Evolutionary conservation across 2,329 filamentous ascomycete species (phyloP).

Genomic region (Ceratocystis diversiconidia): DNA sequence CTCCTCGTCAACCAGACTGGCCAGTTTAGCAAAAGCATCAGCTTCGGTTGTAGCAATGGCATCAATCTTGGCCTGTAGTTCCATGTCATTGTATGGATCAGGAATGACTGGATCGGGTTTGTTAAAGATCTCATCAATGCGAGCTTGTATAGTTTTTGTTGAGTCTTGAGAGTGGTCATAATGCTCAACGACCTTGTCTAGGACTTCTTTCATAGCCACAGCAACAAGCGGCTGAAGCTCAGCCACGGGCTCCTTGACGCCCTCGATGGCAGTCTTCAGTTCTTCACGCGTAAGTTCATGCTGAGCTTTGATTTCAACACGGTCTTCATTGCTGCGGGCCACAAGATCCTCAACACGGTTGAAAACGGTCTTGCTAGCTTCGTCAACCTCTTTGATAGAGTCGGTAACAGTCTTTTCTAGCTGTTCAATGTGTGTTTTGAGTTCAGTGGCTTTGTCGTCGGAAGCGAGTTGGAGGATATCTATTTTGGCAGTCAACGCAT

Average conservation of each 20-base stretch:
- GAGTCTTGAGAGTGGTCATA: conserved; percentile 73
- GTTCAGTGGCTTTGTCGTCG: conserved; percentile 34
- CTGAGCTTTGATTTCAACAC: conserved; percentile 59
- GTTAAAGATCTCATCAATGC: conserved; percentile 45
- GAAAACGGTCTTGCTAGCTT: conserved; percentile 78
- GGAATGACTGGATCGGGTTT: conserved; percentile 37
- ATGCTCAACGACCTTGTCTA: conserved; percentile 68
- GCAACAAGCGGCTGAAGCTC: conserved; percentile 84
- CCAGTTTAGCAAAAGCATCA: conserved; percentile 14
- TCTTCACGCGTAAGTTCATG: conserved; percentile 74
- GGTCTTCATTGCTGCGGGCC: conserved; percentile 58
- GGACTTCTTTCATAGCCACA: conserved; percentile 72
- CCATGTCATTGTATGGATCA: conserved; percentile 47
- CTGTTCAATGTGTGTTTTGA: conserved; percentile 73
- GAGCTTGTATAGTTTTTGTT: conserved; percentile 39
- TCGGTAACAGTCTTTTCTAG: conserved; percentile 70
- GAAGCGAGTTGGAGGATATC: conserved; percentile 1
- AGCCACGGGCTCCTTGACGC: conserved; percentile 59
- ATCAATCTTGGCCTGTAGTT: conserved; percentile 21
- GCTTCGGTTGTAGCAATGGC: conserved; percentile 15
- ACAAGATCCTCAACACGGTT: conserved; percentile 67
- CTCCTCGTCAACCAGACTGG: conserved; percentile 14
- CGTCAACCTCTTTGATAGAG: conserved; percentile 71
- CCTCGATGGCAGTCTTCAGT: conserved; percentile 54
- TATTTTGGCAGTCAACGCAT: conserved; percentile 37